Evolutionary conservation across 176 grass and related monocot genomes (phyloP).

Genomic region (Oryza nivara): DNA sequence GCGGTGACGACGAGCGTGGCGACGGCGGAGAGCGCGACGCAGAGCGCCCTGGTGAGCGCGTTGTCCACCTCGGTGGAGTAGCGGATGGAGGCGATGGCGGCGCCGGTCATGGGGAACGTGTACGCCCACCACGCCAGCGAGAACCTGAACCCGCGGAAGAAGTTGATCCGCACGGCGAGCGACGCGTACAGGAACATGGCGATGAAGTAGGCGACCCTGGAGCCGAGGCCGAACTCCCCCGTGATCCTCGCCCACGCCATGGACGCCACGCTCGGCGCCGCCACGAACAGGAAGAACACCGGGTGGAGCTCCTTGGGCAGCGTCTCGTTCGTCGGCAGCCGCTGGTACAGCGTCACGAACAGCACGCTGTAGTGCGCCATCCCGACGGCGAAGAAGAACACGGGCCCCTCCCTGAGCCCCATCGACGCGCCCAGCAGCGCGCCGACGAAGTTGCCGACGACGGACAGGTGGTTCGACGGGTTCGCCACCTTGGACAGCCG

Average conservation of each 20-base stretch:
- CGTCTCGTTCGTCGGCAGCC: constrained; percentile 88
- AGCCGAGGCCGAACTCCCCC: constrained; percentile 59
- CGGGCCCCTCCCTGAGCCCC: constrained; percentile 72
- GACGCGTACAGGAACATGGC: constrained; percentile 93
- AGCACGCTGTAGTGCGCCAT: constrained; percentile 86
- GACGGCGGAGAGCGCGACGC: constrained; percentile 52
- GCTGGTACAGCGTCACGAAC: constrained; percentile 96
- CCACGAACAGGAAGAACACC: constrained; percentile 95
- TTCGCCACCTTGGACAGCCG: constrained; percentile 86
- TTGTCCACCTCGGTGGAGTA: constrained; percentile 78
- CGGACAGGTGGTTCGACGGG: constrained; percentile 78
- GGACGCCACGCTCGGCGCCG: constrained; percentile 79
- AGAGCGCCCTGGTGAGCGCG: constrained; percentile 54
- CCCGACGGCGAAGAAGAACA: constrained; percentile 90
- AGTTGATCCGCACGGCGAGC: constrained; percentile 86
- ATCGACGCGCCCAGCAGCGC: constrained; percentile 79
- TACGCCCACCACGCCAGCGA: constrained; percentile 97
- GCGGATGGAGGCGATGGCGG: constrained; percentile 69
- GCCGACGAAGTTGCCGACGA: constrained; percentile 93
- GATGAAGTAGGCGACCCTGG: constrained; percentile 68
- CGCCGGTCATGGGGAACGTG: constrained; percentile 93
- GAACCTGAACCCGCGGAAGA: constrained; percentile 85
- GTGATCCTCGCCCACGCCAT: constrained; percentile 85
- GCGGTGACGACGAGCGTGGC: constrained; percentile 58
- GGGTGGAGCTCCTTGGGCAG: constrained; percentile 92